phyloP scores from a whole-genome alignment of 257 asterid genomes.

The Gentiana straminea region DNA sequence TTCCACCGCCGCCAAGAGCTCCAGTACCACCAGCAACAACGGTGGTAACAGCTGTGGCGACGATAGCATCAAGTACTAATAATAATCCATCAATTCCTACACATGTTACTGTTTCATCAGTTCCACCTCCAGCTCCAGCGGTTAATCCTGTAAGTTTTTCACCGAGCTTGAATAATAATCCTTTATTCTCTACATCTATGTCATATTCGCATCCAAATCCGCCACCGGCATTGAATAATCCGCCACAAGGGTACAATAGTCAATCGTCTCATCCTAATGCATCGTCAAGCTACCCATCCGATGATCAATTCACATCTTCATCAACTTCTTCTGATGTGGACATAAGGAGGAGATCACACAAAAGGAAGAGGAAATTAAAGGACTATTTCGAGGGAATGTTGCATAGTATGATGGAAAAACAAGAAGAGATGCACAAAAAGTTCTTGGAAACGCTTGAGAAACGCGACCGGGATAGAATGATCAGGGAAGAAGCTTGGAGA shows the following conservation, averaged over 20 bases:
- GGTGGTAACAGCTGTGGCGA: slow-evolving; percentile 9
- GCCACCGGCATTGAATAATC: slow-evolving; percentile 12
- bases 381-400: slow-evolving; percentile 54
- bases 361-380: slow-evolving; percentile 78
- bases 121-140: slow-evolving; percentile 44
- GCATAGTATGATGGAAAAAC: slow-evolving; percentile 59
- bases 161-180: slow-evolving; percentile 9
- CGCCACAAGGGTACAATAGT: slow-evolving; percentile 9
- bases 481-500: slow-evolving; percentile 83
- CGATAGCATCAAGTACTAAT: slow-evolving; percentile 12
- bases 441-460: slow-evolving; percentile 65
- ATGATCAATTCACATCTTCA: slow-evolving; percentile 34
- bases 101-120: slow-evolving; percentile 52
- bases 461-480: slow-evolving; percentile 63
- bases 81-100: slow-evolving; percentile 14
- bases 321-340: slow-evolving; percentile 84
- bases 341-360: slow-evolving; percentile 45
- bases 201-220: slow-evolving; percentile 14
- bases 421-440: slow-evolving; percentile 70
- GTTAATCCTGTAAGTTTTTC: slow-evolving; percentile 21
- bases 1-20: slow-evolving; percentile 6
- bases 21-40: slow-evolving; percentile 10
- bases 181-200: slow-evolving; percentile 10
- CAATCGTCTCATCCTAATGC: slow-evolving; percentile 10
- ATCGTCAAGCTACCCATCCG: slow-evolving; percentile 20